Conservation (phyloP, 345 rosid genomes). For the Rhodomyrtus tomentosa region DNA sequence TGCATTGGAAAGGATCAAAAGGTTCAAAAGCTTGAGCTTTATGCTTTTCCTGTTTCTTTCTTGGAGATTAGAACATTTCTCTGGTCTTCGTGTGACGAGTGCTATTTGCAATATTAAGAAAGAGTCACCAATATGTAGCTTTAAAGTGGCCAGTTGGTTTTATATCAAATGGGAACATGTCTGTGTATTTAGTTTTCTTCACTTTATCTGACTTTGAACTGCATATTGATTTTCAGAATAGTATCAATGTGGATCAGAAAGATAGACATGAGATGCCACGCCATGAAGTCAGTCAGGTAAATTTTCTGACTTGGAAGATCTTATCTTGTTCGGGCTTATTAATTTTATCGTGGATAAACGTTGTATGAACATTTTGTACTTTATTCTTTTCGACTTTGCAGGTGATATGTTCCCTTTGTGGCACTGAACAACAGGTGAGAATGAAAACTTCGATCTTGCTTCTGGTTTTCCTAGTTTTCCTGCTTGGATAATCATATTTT, state of each 20-base stretch:
- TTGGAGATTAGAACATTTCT: background rate
- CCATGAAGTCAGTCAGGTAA: conserved; percentile 28
- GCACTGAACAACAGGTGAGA: conserved; percentile 66
- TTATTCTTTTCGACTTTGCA: conserved; percentile 6
- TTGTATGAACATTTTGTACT: background rate
- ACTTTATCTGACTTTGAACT: background rate
- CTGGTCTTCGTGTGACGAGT: background rate
- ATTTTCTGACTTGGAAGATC: background rate
- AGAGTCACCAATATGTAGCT: background rate
- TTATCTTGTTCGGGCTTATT: background rate
- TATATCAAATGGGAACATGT: background rate
- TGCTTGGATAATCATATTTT: background rate
- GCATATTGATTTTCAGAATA: background rate
- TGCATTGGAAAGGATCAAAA: background rate
- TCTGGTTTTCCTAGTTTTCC: background rate
- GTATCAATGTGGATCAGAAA: background rate
- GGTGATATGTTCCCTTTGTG: conserved; percentile 66
- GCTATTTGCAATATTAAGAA: background rate
- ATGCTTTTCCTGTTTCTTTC: background rate
- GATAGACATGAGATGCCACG: conserved; percentile 45
- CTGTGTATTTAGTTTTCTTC: background rate
- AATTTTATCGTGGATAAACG: background rate
- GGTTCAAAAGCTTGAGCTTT: background rate
- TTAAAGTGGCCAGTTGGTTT: background rate
- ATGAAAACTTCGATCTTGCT: background rate